These are phyloP conservation scores for Zygoascus ofunaensis DNA, from an alignment of 805 yeast genomes.

Conservation along the genomic window DNA sequence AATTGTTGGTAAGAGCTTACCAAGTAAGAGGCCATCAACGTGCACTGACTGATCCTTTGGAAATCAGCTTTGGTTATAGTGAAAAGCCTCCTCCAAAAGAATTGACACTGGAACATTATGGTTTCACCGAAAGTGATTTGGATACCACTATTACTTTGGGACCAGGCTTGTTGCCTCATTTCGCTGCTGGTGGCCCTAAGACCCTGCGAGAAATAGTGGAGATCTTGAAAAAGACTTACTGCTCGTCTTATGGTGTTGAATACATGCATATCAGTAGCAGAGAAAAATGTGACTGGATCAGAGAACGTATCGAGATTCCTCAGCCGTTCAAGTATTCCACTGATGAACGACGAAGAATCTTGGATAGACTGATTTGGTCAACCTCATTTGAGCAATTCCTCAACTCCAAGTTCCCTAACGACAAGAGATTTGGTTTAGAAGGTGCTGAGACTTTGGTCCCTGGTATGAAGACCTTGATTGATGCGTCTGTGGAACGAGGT, in stretches of 20 bases:
- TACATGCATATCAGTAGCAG: slow-evolving; percentile 95
- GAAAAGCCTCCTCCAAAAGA: slow-evolving; percentile 59
- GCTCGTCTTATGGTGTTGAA: slow-evolving; percentile 85
- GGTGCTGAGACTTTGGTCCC: slow-evolving; percentile 97
- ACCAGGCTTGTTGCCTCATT: slow-evolving; percentile 94
- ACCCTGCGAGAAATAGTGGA: slow-evolving; percentile 70
- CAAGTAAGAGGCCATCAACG: slow-evolving; percentile 97
- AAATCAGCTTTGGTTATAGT: slow-evolving; percentile 68
- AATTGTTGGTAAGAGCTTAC: slow-evolving; percentile 93
- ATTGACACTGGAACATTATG: slow-evolving; percentile 84
- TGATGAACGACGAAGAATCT: slow-evolving; percentile 91
- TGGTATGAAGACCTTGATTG: slow-evolving; percentile 93
- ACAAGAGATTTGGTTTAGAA: slow-evolving; percentile 96
- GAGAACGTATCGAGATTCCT: slow-evolving; percentile 93
- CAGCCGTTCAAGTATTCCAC: slow-evolving; percentile 68
- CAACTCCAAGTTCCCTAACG: slow-evolving; percentile 94
- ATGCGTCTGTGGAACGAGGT: slow-evolving; percentile 76
- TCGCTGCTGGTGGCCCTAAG: slow-evolving; percentile 55
- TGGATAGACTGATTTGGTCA: slow-evolving; percentile 96
- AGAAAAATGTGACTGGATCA: slow-evolving; percentile 95
- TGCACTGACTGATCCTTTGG: slow-evolving; percentile 94
- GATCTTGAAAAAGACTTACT: slow-evolving; percentile 75
- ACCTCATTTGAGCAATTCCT: slow-evolving; percentile 87
- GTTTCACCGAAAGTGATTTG: slow-evolving; percentile 79
- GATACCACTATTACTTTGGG: slow-evolving; percentile 81